Base-by-base conservation (phyloP, 306 rosid species). In the Styphnolobium japonicum region DNA sequence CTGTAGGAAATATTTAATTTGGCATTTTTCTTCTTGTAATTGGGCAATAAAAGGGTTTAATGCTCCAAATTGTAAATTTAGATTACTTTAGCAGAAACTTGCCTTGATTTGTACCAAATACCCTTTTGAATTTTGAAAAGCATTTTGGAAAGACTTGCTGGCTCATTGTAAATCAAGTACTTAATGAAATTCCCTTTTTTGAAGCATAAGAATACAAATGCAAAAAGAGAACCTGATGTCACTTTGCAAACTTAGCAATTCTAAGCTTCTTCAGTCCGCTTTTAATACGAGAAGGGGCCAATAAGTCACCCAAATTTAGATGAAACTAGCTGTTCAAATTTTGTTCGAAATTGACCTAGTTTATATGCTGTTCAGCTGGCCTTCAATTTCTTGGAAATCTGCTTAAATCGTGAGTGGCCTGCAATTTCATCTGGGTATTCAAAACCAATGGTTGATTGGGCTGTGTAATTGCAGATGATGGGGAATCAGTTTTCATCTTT, bases 1-100 rank as follows among this genome's bases (percentile, higher is more conserved):
- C 11, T 67, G 10, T 69, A 79, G 75, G 66, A 71, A 10, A 52
- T 51, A 84, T 75, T 80, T 84, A 0, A 75, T 75, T 68, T 75
- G 49, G 43, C 21, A 77, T 33, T 80, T 85, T 56, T 22, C 15
- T 73, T 84, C 31, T 58, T 84, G 74, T 75, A 82, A 86, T 81
- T 77, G 86, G 42, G 2, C 48, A 88, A 88, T 85, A 86, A 90
- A 62, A 67, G 43, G 58, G 83, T n/a, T 87, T 83, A 4, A 15
- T 80, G 84, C 67, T 60, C 68, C 60, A 36, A 80, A 71, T 78
- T 85, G 90, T 87, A 83, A 60, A 80, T 84, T 83, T 65, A 15
- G 71, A 79, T 84, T 83, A 23, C 31, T 80, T 36, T 76, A 75
- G 81, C 75, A 70, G 57, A 64, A 77, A 84, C 73, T 84, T 75